Evolutionary conservation across 2,329 filamentous ascomycete genomes (phyloP), one percentile per base, ranked within the genome.

Genomic region (Waltergamsia citrina): DNA sequence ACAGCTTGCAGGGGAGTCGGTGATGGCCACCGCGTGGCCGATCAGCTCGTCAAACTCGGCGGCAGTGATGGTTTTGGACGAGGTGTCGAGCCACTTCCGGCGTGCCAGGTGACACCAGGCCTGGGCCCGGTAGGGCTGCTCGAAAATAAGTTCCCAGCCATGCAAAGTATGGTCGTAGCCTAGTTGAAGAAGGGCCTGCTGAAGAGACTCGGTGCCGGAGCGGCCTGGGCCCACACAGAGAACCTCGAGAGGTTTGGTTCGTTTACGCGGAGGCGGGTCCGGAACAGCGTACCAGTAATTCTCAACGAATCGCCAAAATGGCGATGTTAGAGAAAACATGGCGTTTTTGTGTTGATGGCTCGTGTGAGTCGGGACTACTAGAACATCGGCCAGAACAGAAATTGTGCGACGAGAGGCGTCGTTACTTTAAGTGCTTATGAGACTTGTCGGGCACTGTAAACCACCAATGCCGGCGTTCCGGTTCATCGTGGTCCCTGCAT

Each of bases 1-100:
- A 19, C 56, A 41, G 7, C 38, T 53, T 4, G 52, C 53, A 4
- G 63, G 57, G 2, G 53, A 42, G 39, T 67, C 65, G 8, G 62
- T 62, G 6, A 60, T 55, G 7, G 62, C 62, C 0, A 41, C 44
- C 5, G 33, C 37, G 33, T 48, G 41, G 17, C 49, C 45, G 11
- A 52, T 27, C 7, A 50, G 15, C 18, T 40, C 36, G 34, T 53
- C 47, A 9, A 51, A 52, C n/a, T 51, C 45, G 5, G 38, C 40
- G 1, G 37, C 34, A 10, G 38, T 41, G 16, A 43, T 37, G 23
- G 23, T 9, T 2, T 14, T 11, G 9, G n/a, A 4, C 14, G 14
- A 7, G 10, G 20, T 17, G 26, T 4, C 14, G 3, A 25, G 21
- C 9, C 8, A 36, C 27, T 36, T 36, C 12, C 28, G 16, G 11